Evolutionary conservation across 805 yeast species (phyloP), one percentile per base, ranked within the genome.

Genomic region (Tetrapisispora nanseiensis): DNA sequence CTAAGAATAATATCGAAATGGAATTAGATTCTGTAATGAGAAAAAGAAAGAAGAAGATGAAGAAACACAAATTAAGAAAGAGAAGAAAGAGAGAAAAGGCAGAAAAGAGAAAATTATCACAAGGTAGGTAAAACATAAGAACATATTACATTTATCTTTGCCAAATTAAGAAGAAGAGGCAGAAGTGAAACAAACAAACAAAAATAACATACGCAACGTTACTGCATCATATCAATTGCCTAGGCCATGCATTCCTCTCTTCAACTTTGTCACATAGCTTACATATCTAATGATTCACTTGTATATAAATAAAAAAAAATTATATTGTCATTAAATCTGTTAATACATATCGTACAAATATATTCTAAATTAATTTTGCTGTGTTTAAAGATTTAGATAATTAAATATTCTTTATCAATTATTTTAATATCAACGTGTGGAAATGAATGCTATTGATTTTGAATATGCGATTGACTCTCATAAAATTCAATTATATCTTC

Each of bases 51-150:
- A 78, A 85, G 63, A 90, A 87, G 74, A 92, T 92, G 97, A 92
- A 90, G 77, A 86, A 89, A 62, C 98, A 92, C 68, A 92, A 92
- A 72, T 74, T 86, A 63, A 83, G 92, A 71, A 92, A 92, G 81
- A 84, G 97, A 76, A 83, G 97, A 77, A 87, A 80, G 76, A 85
- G 80, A 36, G 95, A 89, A 65, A 76, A 94, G 64, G 82, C 92
- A 13, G 70, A 81, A 61, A 81, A 75, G 75, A 78, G 78, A 63
- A 82, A 81, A 63, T 66, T 78, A 54, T 79, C 81, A 7, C 64
- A 57, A 47, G 63, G 65, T 48, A 59, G 58, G 37, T 57, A 48
- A 23, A n/a, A n/a, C n/a, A n/a, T n/a, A n/a, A n/a, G n/a, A n/a
- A n/a, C n/a, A n/a, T n/a, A n/a, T n/a, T n/a, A n/a, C n/a, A n/a